Conservation (phyloP, 2,329 filamentous ascomycete species). For the Diaporthe velutina region DNA sequence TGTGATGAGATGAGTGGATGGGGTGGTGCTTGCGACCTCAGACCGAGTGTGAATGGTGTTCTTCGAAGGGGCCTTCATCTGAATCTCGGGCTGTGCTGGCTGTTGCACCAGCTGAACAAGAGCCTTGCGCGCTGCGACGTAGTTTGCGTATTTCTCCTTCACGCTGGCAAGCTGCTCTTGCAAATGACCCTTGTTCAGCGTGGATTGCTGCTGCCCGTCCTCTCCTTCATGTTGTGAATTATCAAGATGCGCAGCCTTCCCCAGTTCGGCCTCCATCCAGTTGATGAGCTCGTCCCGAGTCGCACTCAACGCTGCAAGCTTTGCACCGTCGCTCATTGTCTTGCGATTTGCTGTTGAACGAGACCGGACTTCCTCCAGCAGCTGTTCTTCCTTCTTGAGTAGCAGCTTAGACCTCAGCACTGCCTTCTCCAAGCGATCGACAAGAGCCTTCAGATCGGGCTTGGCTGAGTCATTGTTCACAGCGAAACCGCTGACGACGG, state of each 20-base stretch:
- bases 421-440: conserved; percentile 68
- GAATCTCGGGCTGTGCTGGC: conserved; percentile 44
- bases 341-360: conserved; percentile 53
- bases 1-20: conserved; percentile 60
- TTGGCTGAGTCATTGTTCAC: conserved; percentile 54
- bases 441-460: conserved; percentile 60
- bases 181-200: conserved; percentile 47
- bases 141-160: conserved; percentile 66
- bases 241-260: conserved; percentile 58
- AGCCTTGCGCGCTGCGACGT: conserved; percentile 62
- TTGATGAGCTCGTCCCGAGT: conserved; percentile 72
- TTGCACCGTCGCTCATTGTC: conserved; percentile 52
- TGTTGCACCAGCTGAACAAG: conserved; percentile 59
- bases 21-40: conserved; percentile 37
- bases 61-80: conserved; percentile 42
- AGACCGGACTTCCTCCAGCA: conserved; percentile 62
- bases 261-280: conserved; percentile 75
- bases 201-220: conserved; percentile 15
- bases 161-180: conserved; percentile 60
- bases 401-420: conserved; percentile 70
- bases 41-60: not conserved
- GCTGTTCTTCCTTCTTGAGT: conserved; percentile 67
- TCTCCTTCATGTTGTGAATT: conserved; percentile 42
- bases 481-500: conserved; percentile 64
- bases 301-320: conserved; percentile 65